phyloP scores from a whole-genome alignment of 371 early-diverging fungal species.

The Mucor indicus region DNA sequence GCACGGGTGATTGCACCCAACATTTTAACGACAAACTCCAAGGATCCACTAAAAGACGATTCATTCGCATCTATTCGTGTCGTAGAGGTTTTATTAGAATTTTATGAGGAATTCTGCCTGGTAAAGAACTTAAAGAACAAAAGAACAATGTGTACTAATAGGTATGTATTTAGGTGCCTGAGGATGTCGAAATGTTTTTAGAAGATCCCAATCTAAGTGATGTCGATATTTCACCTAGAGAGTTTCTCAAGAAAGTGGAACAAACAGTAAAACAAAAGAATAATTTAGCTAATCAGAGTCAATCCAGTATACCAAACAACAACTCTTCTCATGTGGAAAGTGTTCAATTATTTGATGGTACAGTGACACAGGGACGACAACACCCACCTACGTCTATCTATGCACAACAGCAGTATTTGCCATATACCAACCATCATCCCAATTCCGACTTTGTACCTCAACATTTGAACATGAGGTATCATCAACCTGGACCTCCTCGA shows the following conservation, averaged over 20 bases:
- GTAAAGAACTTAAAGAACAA: slow-evolving; percentile 27
- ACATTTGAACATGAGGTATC: slow-evolving; percentile 19
- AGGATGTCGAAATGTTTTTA: slow-evolving; percentile 42
- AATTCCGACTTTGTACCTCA: slow-evolving; percentile 27
- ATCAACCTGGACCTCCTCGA: slow-evolving; percentile 12
- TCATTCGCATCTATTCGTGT: slow-evolving; percentile 72
- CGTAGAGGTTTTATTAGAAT: slow-evolving; percentile 69
- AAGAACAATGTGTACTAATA: not conserved
- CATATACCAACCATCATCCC: slow-evolving; percentile 37
- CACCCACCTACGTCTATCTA: slow-evolving; percentile 39
- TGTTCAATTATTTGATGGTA: slow-evolving; percentile 15
- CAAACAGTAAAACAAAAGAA: slow-evolving; percentile 33
- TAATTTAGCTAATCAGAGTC: not conserved
- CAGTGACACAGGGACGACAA: slow-evolving; percentile 15
- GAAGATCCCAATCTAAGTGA: slow-evolving; percentile 40
- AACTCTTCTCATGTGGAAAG: slow-evolving; percentile 2
- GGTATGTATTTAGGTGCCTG: slow-evolving; percentile 26
- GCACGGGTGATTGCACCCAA: slow-evolving; percentile 95
- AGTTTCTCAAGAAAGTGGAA: slow-evolving; percentile 43
- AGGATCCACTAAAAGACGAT: slow-evolving; percentile 79
- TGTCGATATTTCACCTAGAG: slow-evolving; percentile 41
- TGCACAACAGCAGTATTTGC: slow-evolving; percentile 38
- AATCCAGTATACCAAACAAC: slow-evolving; percentile 12
- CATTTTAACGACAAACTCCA: slow-evolving; percentile 79
- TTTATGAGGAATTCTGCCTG: slow-evolving; percentile 77